Evolutionary conservation across 768 basidiomycete genomes (phyloP), one percentile per base, ranked within the genome.

Genomic region (Hemileccinum impolitum): DNA sequence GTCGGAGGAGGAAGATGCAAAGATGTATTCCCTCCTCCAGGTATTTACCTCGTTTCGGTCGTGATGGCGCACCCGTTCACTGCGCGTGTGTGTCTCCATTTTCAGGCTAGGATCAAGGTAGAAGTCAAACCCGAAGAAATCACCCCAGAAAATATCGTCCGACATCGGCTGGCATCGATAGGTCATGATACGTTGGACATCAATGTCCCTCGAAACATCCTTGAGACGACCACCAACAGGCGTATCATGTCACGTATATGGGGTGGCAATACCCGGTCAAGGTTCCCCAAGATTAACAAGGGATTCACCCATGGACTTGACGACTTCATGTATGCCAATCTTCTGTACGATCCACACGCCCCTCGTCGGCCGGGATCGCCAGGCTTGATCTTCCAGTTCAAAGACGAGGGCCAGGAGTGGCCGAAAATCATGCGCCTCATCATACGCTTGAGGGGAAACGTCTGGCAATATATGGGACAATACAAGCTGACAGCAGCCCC

Each of bases 311-410:
- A 50, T 23, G 62, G 40, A n/a, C 47, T 49, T 3, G 47, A 54
- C 21, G 55, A 45, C 6, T 54, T 61, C 14, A 48, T 51, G 58
- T 60, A 48, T 12, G 30, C 32, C 32, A 52, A 34, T 38, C 44
- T 34, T 9, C 21, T 34, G 11, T 53, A 37, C 15, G 39, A 54
- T 42, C 53, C 47, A n/a, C 48, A 54, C 19, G 51, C 37, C 25
- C 52, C 46, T 11, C 55, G 39, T 32, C 43, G 55, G 42, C 50
- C 48, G 2, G 61, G 61, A 18, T 51, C 52, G 6, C 60, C 43
- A 5, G 46, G 50, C 2, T 15, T 57, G 41, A 14, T 46, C 23
- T 53, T 51, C 21, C 42, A 15, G 26, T 59, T 59, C 13, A 40
- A 10, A 25, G 44, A 51, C 12, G 43, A 49, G 10, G 45, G 47